Percentiles rank a stretch among this genome's conserved stretches.
These are phyloP conservation scores for Bipolaris bicolor DNA, from an alignment of 2,329 filamentous ascomycete species.

Conservation along the genomic window DNA sequence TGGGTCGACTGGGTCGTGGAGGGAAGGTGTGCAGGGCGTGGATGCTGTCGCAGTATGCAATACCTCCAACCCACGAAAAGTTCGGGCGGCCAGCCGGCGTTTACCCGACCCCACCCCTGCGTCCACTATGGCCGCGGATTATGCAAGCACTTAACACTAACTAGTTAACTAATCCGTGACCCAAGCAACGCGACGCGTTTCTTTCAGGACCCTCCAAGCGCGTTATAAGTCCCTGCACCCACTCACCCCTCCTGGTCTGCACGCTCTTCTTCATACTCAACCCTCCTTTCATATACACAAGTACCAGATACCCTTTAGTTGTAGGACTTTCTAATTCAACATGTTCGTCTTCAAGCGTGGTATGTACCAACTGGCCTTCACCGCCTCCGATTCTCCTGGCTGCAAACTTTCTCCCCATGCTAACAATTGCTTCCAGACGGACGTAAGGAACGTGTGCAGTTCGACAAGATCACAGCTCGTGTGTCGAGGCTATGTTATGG, in stretches of 20 bases:
- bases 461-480: conserved; percentile 99
- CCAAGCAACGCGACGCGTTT: conserved; percentile 27
- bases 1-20: conserved; percentile 8
- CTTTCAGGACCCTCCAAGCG: conserved; percentile 17
- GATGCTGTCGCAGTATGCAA: conserved; percentile 14
- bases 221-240: conserved; percentile 37
- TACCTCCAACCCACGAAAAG: conserved; percentile 28
- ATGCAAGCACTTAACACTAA: conserved; percentile 33
- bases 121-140: conserved; percentile 4
- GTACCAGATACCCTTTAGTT: conserved; percentile 29
- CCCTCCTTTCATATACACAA: conserved; percentile 34
- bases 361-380: conserved; percentile 36
- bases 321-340: conserved; percentile 33
- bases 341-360: conserved; percentile 54
- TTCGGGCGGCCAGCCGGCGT: conserved; percentile 29
- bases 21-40: conserved; percentile 10
- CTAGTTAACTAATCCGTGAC: conserved; percentile 23
- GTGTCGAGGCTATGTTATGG: conserved; percentile 98
- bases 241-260: conserved; percentile 29
- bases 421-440: conserved; percentile 69
- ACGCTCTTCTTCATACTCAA: conserved; percentile 27
- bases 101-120: conserved; percentile 23
- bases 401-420: conserved; percentile 31
- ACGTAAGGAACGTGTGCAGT: conserved; percentile 99
- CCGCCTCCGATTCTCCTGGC: conserved; percentile 12